These are phyloP conservation scores for Scheffersomyces lignosus DNA, from an alignment of 805 yeast genomes.

Conservation along the genomic window DNA sequence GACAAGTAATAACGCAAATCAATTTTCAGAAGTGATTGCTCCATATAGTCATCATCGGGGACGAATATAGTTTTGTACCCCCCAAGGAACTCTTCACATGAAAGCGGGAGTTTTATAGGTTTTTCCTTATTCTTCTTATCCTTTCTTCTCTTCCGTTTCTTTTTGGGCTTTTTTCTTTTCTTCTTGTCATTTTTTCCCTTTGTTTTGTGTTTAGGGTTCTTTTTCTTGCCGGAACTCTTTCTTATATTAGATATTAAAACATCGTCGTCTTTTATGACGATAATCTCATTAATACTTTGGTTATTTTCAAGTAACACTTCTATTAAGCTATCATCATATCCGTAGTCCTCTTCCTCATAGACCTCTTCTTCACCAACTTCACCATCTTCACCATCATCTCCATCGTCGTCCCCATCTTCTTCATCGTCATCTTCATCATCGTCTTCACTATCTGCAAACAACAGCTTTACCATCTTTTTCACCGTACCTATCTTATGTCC, in stretches of 20 bases:
- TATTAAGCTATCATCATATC: too few relatives aligned
- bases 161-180: constrained; percentile 9
- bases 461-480: constrained; percentile 27
- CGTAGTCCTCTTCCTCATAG: too few relatives aligned
- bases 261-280: too few relatives aligned
- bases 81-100: constrained; percentile 30
- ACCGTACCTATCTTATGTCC: constrained; percentile 26
- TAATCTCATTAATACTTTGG: too few relatives aligned
- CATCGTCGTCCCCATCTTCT: neutral
- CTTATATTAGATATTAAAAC: neutral
- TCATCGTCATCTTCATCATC: constrained; percentile 1
- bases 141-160: constrained; percentile 4
- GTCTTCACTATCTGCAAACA: constrained; percentile 12
- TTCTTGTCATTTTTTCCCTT: constrained; percentile 1
- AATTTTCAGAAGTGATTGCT: constrained; percentile 24
- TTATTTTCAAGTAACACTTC: too few relatives aligned
- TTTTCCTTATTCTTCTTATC: constrained; percentile 8
- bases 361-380: too few relatives aligned
- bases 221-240: neutral
- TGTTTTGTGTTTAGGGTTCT: neutral
- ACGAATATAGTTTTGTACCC: constrained; percentile 29
- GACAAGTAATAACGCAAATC: constrained; percentile 8
- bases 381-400: too few relatives aligned
- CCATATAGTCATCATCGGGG: constrained; percentile 32
- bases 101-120: constrained; percentile 11